Evolutionary conservation across 805 yeast genomes (phyloP), one percentile per base, ranked within the genome.

Genomic region (Metschnikowia noctiluminum): DNA sequence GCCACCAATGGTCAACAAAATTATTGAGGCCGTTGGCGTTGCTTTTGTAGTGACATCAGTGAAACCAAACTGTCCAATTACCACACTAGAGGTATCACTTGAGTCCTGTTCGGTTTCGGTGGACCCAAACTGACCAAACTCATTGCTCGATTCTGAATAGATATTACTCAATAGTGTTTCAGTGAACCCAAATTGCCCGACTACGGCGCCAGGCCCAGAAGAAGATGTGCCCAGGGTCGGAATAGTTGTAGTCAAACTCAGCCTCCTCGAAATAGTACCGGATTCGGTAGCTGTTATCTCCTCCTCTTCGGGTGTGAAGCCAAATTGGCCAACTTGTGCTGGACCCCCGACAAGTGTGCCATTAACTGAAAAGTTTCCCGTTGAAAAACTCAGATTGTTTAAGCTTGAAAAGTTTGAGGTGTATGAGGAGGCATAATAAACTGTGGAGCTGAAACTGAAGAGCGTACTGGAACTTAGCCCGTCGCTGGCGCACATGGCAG

Each of bases 71-170:
- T 30, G 31, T 11, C 15, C 41, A 13, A 21, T 21, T 21, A 4
- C 21, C 4, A 21, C 21, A 21, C 21, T 21, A 4, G 21, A 21
- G 21, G 21, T 21, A 21, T 21, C 21, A 31, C 34, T 5, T 31
- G 13, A 13, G 34, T 34, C 36, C 2, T 34, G 13, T 26, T 37
- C 39, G 28, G 26, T 14, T 15, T 15, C 21, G 16, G 45, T 35
- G 9, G 35, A 14, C 6, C 45, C 45, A 28, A 42, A 42, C 40
- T 35, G 45, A 36, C 36, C 45, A 36, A 36, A 28, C 21, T 42
- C 30, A 13, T 8, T 26, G 9, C 32, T 16, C 32, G 16, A 6
- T 10, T 12, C 11, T 8, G 35, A 1, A 14, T 5, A 2, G 8
- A 13, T 9, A 2, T 16, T 28, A 28, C 16, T 21, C 7, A 13